phyloP scores from a whole-genome alignment of 2,329 filamentous ascomycete species.

The Trichoderma sp. region DNA sequence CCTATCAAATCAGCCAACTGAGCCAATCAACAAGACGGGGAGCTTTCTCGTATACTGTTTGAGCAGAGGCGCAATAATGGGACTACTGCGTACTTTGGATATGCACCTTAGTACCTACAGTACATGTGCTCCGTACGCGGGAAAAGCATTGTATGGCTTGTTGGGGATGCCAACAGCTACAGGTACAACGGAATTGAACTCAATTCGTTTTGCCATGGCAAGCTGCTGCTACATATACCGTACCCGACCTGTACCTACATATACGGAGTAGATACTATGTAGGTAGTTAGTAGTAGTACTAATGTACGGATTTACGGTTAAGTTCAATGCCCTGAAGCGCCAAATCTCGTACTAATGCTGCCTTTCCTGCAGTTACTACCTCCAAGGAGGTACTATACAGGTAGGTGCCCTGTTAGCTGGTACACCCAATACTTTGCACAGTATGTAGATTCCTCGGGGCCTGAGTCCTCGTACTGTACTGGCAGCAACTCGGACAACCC shows the following conservation, averaged over 20 bases:
- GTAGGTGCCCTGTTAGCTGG: no score
- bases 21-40: neutral
- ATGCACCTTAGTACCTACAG: no score
- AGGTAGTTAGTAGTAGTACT: no score
- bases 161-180: neutral
- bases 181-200: neutral
- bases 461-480: neutral
- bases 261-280: neutral
- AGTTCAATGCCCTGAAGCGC: neutral
- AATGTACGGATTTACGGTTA: neutral
- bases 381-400: no score
- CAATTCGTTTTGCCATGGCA: neutral
- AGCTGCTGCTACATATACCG: neutral
- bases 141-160: neutral
- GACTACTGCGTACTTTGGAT: neutral
- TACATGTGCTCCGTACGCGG: neutral
- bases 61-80: neutral
- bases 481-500: neutral
- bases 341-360: neutral
- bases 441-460: neutral
- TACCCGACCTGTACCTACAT: neutral
- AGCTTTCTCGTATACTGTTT: neutral
- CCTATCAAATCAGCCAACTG: neutral
- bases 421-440: neutral
- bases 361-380: neutral